A percentile compares a stretch with the other conserved stretches of the same genome.
Conservation (phyloP, 1,139 yeast genomes). For the Debaryomycetaceae sp. region DNA sequence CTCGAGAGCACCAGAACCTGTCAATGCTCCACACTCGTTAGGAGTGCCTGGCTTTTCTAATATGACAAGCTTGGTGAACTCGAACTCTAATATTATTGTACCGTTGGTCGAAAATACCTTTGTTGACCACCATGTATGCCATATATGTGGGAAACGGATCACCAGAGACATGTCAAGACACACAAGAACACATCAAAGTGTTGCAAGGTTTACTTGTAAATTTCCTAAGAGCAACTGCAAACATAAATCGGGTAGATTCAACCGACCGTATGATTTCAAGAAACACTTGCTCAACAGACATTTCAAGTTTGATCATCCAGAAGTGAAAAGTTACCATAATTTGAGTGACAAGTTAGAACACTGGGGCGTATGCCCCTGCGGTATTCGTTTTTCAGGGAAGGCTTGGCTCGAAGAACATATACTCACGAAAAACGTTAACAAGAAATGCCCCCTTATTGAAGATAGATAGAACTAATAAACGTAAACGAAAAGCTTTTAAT, state of each 20-base stretch:
- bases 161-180: constrained; percentile 45
- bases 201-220: constrained; percentile 46
- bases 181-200: constrained; percentile 44
- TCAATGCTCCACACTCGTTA: not conserved
- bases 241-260: constrained; percentile 44
- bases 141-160: constrained; percentile 41
- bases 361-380: constrained; percentile 41
- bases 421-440: constrained; percentile 21
- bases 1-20: not conserved
- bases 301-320: constrained; percentile 43
- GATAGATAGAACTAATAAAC: constrained; percentile 8
- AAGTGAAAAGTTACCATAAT: constrained; percentile 39
- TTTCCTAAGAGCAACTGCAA: constrained; percentile 41
- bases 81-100: constrained; percentile 28
- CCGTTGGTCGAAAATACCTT: constrained; percentile 36
- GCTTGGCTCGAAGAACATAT: constrained; percentile 45
- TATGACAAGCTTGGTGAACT: constrained; percentile 39
- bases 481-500: too few relatives aligned
- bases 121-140: constrained; percentile 29
- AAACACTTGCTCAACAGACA: constrained; percentile 45
- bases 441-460: constrained; percentile 22
- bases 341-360: constrained; percentile 43
- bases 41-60: constrained; percentile 30
- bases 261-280: constrained; percentile 48
- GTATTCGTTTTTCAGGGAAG: constrained; percentile 28